phyloP scores from a whole-genome alignment of 2,329 filamentous ascomycete genomes.

The Xylariaceae sp. region DNA sequence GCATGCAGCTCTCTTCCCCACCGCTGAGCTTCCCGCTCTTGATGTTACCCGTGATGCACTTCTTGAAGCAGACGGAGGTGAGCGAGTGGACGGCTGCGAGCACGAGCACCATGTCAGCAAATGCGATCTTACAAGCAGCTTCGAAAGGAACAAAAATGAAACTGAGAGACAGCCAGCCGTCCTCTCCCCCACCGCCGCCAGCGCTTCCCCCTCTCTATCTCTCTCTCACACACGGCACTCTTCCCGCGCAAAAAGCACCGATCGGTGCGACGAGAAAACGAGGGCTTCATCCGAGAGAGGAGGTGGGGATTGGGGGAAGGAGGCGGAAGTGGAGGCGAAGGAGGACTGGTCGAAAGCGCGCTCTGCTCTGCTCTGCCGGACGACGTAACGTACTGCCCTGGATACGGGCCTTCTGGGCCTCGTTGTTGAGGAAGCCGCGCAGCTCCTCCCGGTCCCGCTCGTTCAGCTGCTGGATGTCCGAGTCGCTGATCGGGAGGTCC shows the following conservation, averaged over 20 bases:
- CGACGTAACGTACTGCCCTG: constrained; percentile 46
- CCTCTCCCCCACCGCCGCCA: no score
- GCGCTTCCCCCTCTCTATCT: no score
- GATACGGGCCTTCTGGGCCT: constrained; percentile 72
- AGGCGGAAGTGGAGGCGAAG: background rate
- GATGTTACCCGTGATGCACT: constrained; percentile 75
- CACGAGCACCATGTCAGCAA: background rate
- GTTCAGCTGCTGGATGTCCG: constrained; percentile 68
- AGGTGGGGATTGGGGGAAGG: constrained; percentile 38
- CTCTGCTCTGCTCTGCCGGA: no score
- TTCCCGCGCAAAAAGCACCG: background rate
- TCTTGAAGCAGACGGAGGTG: constrained; percentile 83
- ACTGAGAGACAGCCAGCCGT: no score
- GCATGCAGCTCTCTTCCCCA: constrained; percentile 73
- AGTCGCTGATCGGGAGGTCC: constrained; percentile 33
- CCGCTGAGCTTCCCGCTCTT: constrained; percentile 65
- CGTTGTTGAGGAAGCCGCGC: constrained; percentile 75
- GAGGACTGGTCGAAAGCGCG: no score
- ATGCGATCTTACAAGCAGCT: no score
- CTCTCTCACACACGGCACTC: background rate
- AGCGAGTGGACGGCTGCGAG: constrained; percentile 44
- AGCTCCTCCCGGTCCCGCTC: constrained; percentile 81
- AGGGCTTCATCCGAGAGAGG: constrained; percentile 1
- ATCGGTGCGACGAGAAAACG: constrained; percentile 2
- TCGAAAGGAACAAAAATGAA: no score